Evolutionary conservation across 192 early-diverging fungal species (phyloP).

Genomic region (Ambispora gerdemannii): DNA sequence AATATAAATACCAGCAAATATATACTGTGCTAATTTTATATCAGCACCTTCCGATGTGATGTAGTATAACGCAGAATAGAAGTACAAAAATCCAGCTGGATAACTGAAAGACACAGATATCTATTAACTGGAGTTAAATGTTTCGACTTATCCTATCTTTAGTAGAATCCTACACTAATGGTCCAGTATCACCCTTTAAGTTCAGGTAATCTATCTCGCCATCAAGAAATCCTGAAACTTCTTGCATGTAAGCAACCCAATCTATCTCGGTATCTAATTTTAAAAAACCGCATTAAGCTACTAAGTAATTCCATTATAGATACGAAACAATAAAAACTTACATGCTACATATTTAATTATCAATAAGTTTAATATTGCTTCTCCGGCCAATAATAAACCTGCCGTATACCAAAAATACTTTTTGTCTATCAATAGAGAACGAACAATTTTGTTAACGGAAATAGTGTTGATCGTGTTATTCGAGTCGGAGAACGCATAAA

Average conservation of each 20-base stretch:
- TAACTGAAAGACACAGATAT: no score
- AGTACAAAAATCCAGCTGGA: constrained; percentile 91
- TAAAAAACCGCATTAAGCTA: neutral
- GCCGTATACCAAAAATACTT: constrained; percentile 47
- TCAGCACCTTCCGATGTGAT: constrained; percentile 65
- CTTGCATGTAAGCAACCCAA: constrained; percentile 95
- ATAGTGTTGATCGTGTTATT: no score
- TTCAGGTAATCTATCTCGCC: constrained; percentile 85
- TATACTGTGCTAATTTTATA: constrained; percentile 73
- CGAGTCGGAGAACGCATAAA: no score
- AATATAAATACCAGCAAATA: constrained; percentile 79
- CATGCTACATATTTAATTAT: constrained; percentile 63
- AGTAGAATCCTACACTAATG: constrained; percentile 65
- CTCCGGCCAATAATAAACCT: constrained; percentile 45
- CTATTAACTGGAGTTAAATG: no score
- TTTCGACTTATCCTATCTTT: constrained; percentile 7
- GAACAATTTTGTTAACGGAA: no score
- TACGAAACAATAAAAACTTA: constrained; percentile 33
- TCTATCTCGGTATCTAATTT: constrained; percentile 91
- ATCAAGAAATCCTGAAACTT: constrained; percentile 69
- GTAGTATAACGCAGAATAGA: constrained; percentile 71
- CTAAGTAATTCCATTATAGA: neutral
- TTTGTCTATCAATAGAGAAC: constrained; percentile 54
- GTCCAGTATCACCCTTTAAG: constrained; percentile 86
- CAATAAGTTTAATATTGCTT: constrained; percentile 48